These are phyloP conservation scores for Nitzschia inconspicua DNA, from an alignment of 108 stramenopile genomes.

Conservation along the genomic window DNA sequence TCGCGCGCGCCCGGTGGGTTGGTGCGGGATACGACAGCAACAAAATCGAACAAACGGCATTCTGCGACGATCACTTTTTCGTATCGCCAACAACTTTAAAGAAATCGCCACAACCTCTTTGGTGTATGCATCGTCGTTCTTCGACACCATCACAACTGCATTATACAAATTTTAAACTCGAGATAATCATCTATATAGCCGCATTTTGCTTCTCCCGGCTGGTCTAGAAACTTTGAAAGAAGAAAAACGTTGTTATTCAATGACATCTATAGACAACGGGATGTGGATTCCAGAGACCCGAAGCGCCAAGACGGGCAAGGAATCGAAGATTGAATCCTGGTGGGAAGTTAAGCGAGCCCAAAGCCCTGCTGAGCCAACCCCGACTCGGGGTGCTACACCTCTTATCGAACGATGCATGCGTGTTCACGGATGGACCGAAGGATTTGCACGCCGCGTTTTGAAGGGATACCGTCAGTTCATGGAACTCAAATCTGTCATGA, in stretches of 20 bases:
- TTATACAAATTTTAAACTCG: too few species aligned
- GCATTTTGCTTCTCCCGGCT: too few species aligned
- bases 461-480: conserved; percentile 71
- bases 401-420: conserved; percentile 67
- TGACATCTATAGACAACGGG: conserved; percentile 30
- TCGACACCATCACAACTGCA: too few species aligned
- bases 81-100: too few species aligned
- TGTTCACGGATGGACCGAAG: conserved; percentile 42
- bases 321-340: conserved; percentile 51
- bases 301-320: conserved; percentile 40
- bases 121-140: too few species aligned
- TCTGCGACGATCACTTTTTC: background rate
- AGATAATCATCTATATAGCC: too few species aligned
- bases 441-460: conserved; percentile 47
- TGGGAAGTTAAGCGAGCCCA: conserved; percentile 47
- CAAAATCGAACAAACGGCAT: background rate
- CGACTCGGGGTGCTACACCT: conserved; percentile 51
- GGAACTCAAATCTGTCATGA: conserved; percentile 64
- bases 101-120: too few species aligned
- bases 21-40: background rate
- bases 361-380: conserved; percentile 35
- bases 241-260: too few species aligned
- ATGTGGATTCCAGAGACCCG: conserved; percentile 42
- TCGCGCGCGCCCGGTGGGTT: background rate
- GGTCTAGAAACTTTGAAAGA: too few species aligned